Evolutionary conservation across 2,329 filamentous ascomycete genomes (phyloP), one percentile per base, ranked within the genome.

Genomic region (Aspergillus fumigatus): DNA sequence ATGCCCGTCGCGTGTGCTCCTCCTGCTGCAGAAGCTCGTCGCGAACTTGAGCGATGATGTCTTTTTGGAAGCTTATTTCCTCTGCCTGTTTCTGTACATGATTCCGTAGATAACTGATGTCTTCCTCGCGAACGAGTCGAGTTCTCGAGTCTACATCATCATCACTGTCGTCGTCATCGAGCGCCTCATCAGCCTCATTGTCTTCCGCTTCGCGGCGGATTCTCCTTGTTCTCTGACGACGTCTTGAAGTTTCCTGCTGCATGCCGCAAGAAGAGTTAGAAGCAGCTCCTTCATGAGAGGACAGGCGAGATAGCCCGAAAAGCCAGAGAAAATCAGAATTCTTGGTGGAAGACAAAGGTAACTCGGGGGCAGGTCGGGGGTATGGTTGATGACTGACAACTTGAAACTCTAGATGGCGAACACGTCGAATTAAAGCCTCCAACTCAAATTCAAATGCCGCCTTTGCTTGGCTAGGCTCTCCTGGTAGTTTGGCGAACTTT

Each of bases 11-110:
- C 70, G 95, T 91, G 61, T 92, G 84, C 69, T 88, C 86, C 73
- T 94, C 90, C 71, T 96, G 91, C 75, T 92, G 85, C 56, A 90
- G 82, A 52, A 97, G 83, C 74, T 96, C 90, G 58, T 89, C 87
- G 67, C 91, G 92, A 62, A 97, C 89, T 68, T 88, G 88, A 58
- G 88, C 87, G 61, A 96, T 88, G 75, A 94, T 89, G 65, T 92
- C 86, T 66, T 89, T 89, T 74, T 96, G 92, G 67, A 84, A 89
- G 74, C 90, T 88, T 67, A 97, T 92, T 70, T 96, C 86, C 73
- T 95, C 92, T 56, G 92, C 92, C 78, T 97, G 92, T 72, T 92
- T 90, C 71, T 95, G 90, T 61, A 97, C 88, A 75, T 96, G 91
- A 67, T 96, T 92, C 67, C 89, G 88, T 64, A 97, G 82, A 62